Evolutionary conservation across 768 basidiomycete species (phyloP).

Genomic region (Leccinum truebloodii): DNA sequence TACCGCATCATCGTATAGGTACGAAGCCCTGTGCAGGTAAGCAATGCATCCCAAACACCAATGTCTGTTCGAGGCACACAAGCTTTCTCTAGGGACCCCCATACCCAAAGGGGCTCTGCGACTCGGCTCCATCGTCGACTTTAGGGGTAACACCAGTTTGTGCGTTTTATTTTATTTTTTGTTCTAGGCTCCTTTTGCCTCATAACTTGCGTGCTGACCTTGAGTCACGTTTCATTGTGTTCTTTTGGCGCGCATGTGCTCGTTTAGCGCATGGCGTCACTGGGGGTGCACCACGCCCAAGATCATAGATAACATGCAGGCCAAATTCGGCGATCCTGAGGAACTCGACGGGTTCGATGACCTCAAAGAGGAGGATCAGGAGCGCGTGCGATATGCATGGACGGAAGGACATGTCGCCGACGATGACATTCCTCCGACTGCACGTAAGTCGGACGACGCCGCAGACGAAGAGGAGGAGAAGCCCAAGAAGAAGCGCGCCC

Average conservation of each 20-base stretch:
- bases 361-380: constrained; percentile 66
- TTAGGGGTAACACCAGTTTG: constrained; percentile 71
- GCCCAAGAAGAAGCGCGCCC: constrained; percentile 51
- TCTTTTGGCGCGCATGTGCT: background rate
- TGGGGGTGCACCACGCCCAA: constrained; percentile 84
- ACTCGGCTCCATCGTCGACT: constrained; percentile 72
- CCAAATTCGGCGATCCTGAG: constrained; percentile 50
- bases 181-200: constrained; percentile 2
- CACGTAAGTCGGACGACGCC: constrained; percentile 55
- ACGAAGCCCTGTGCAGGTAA: constrained; percentile 75
- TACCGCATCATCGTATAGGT: constrained; percentile 43
- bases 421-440: constrained; percentile 79
- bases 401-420: constrained; percentile 76
- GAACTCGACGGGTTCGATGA: constrained; percentile 89
- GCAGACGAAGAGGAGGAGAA: constrained; percentile 54
- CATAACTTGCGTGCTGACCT: background rate
- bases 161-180: constrained; percentile 32
- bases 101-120: constrained; percentile 76
- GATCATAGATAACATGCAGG: constrained; percentile 73
- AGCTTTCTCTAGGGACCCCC: constrained; percentile 51
- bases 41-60: constrained; percentile 14
- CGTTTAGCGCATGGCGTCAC: constrained; percentile 74
- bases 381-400: constrained; percentile 69
- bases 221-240: background rate
- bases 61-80: constrained; percentile 10